These are phyloP conservation scores for Dactylellina sp. DNA, from an alignment of 2,329 filamentous ascomycete genomes.

Conservation along the genomic window DNA sequence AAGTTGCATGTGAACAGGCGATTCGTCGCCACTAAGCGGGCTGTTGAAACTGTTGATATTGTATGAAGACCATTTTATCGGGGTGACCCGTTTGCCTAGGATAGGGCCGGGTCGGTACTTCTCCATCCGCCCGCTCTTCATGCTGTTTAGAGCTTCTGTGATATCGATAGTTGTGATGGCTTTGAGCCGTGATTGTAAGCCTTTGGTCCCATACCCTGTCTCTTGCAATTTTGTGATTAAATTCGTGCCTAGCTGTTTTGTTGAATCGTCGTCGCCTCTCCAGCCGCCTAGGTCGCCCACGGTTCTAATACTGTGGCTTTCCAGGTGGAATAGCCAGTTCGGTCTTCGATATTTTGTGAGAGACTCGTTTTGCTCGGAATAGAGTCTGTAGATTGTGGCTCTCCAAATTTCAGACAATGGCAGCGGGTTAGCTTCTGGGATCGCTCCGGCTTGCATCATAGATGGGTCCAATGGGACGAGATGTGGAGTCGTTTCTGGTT, in stretches of 20 bases:
- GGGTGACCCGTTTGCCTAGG: constrained; percentile 35
- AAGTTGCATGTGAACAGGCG: constrained; percentile 12
- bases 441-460: background rate
- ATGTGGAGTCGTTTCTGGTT: background rate
- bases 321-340: constrained; percentile 47
- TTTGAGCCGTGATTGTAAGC: constrained; percentile 38
- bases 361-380: constrained; percentile 43
- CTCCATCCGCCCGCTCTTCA: constrained; percentile 29
- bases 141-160: constrained; percentile 27
- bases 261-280: constrained; percentile 44
- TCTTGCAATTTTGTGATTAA: constrained; percentile 49
- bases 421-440: constrained; percentile 19
- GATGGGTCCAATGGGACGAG: background rate
- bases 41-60: constrained; percentile 10
- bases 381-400: constrained; percentile 43
- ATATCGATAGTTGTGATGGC: constrained; percentile 32
- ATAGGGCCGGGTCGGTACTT: constrained; percentile 40
- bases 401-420: constrained; percentile 49
- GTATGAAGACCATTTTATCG: constrained; percentile 33
- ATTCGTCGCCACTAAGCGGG: background rate
- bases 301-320: constrained; percentile 20
- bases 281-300: constrained; percentile 42
- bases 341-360: constrained; percentile 49
- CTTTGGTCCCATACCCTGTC: constrained; percentile 41
- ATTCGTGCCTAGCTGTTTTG: constrained; percentile 37